Conservation (phyloP, 2,329 filamentous ascomycete species). For the Colletotrichum coccodes region DNA sequence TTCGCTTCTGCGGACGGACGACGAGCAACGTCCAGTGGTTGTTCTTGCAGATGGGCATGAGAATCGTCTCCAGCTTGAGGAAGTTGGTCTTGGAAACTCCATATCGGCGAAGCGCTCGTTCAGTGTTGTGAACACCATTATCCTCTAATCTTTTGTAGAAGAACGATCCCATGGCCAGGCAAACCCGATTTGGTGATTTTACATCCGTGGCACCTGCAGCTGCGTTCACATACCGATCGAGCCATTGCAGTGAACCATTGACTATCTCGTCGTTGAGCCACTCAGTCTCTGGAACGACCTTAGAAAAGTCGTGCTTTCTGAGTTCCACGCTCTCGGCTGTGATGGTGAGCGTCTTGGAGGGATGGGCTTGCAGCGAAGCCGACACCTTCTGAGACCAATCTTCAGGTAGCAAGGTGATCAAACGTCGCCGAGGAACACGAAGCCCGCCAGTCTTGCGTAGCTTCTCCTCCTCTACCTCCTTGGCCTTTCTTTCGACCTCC, state of each 20-base stretch:
- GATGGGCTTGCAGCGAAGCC: not conserved
- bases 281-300: constrained; percentile 62
- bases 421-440: constrained; percentile 13
- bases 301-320: constrained; percentile 69
- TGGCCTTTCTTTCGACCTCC: constrained; percentile 25
- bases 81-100: constrained; percentile 70
- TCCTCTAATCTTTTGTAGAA: constrained; percentile 68
- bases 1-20: constrained; percentile 68
- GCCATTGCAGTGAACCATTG: constrained; percentile 71
- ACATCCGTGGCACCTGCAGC: constrained; percentile 60
- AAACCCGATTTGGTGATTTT: constrained; percentile 59
- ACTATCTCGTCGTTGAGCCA: constrained; percentile 86
- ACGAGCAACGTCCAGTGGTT: constrained; percentile 79
- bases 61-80: constrained; percentile 71
- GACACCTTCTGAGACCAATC: constrained; percentile 20
- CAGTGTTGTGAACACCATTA: constrained; percentile 57
- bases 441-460: constrained; percentile 30
- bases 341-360: constrained; percentile 10
- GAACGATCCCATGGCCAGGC: constrained; percentile 71
- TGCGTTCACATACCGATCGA: constrained; percentile 69
- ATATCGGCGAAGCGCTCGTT: constrained; percentile 65
- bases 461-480: constrained; percentile 3
- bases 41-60: constrained; percentile 74
- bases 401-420: constrained; percentile 18
- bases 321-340: constrained; percentile 31